Evolutionary conservation across 306 rosid genomes (phyloP).

Genomic region (Purshia tridentata): DNA sequence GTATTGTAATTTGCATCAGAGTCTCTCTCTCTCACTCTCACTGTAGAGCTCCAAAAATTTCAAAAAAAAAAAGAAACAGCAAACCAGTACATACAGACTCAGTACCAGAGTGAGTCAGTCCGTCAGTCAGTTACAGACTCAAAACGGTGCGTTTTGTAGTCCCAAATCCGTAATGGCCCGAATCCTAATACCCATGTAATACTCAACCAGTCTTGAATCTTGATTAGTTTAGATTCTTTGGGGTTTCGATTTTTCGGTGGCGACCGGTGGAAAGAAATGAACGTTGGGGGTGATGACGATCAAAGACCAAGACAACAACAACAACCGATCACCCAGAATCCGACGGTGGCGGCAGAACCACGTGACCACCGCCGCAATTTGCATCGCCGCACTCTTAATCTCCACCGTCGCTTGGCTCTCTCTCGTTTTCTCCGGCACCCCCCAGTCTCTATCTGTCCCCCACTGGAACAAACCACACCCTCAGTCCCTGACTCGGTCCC

Average conservation of each 20-base stretch:
- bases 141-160: no score
- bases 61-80: background rate
- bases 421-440: conserved; percentile 55
- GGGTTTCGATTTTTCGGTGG: conserved; percentile 3
- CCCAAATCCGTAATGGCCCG: background rate
- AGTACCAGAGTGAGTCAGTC: background rate
- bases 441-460: conserved; percentile 22
- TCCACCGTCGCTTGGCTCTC: conserved; percentile 65
- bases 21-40: no score
- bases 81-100: background rate
- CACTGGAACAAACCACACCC: background rate
- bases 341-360: conserved; percentile 49
- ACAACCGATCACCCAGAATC: conserved; percentile 21
- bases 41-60: background rate
- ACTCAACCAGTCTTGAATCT: no score
- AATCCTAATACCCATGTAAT: background rate
- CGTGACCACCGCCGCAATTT: conserved; percentile 42
- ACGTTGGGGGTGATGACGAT: conserved; percentile 15
- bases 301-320: conserved; percentile 24
- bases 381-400: conserved; percentile 56
- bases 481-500: conserved; percentile 14
- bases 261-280: conserved; percentile 25
- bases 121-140: conserved; percentile 3
- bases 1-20: no score
- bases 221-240: background rate